Base-by-base conservation (phyloP, 1,284 basidiomycete genomes). In the Ustilago crameri region DNA sequence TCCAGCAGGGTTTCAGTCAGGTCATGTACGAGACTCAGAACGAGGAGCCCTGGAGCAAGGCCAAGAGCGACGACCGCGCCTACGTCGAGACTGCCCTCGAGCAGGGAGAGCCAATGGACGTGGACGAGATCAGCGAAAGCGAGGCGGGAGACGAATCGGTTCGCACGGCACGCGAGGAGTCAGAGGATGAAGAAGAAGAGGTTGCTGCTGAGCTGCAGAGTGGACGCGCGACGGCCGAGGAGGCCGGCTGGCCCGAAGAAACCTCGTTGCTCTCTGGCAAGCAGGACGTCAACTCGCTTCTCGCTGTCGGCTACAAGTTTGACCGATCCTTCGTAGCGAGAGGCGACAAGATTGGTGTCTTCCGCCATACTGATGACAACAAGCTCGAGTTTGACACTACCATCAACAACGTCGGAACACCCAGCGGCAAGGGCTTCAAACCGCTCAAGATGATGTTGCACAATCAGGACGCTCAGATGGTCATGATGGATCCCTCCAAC, bases 261-360 rank as follows among this genome's bases (percentile, higher is more conserved):
- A 34, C 32, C 9, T 70, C 66, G 17, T 53, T 58, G 10, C 51
- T 73, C 15, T 66, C 67, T 0, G 74, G 64, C n/a, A 48, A 59
- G 14, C 51, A 57, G 20, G 80, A 82, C 23, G 60, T 64, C 42
- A 98, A 98, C 84, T 92, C 93, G 34, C 91, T 94, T 75, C 88
- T 98, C 32, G 93, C 92, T 3, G 91, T 98, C 43, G 96, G 96
- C 5, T 95, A 97, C 87, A 95, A 93, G 85, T 93, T 94, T 70
- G 93, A 97, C 80, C 88, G 93, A 37, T 95, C 95, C 12, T 98
- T 95, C 78, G 95, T 99, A 60, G 91, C 95, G 22, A 90, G 96
- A 41, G 95, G 95, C 37, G 91, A 91, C 85, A 94, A 92, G 84
- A 97, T 99, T 69, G 96, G 96, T 18, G 93, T 98, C n/a, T 99